Evolutionary conservation across 495 filamentous ascomycete species (phyloP).

Genomic region (Penicillium crystallinum): DNA sequence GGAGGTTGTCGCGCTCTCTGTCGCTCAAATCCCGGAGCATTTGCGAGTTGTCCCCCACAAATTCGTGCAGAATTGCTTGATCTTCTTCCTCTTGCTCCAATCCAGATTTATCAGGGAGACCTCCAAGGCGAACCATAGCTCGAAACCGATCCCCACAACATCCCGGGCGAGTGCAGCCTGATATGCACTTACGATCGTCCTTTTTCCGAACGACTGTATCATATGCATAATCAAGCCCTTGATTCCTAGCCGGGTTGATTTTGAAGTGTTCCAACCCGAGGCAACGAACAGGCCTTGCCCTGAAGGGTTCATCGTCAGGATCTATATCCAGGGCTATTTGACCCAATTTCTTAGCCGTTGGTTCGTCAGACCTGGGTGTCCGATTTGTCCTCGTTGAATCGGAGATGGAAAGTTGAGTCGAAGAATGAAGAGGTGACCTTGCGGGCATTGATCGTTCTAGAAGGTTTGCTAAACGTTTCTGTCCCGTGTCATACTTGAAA

Average conservation of each 20-base stretch:
- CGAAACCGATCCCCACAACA: conserved; percentile 76
- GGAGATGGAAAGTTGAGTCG: neutral
- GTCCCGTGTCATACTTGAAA: neutral
- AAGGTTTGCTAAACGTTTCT: conserved; percentile 31
- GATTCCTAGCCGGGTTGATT: conserved; percentile 69
- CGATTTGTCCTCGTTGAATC: neutral
- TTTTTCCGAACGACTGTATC: conserved; percentile 67
- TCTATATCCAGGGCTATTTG: conserved; percentile 10
- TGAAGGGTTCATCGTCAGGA: conserved; percentile 41
- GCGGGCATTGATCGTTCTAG: conserved; percentile 30
- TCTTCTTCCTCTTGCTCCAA: conserved; percentile 42
- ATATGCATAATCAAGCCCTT: conserved; percentile 71
- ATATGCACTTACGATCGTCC: conserved; percentile 66
- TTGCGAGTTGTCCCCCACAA: conserved; percentile 54
- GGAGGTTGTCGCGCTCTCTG: conserved; percentile 49
- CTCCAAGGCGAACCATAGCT: conserved; percentile 52
- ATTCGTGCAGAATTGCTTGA: conserved; percentile 55
- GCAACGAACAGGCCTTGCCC: conserved; percentile 46
- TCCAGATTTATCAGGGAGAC: conserved; percentile 12
- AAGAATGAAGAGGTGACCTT: conserved; percentile 19
- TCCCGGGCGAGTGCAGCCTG: conserved; percentile 68
- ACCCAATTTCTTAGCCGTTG: neutral
- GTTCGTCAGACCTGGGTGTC: neutral
- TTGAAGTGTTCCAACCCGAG: conserved; percentile 70
- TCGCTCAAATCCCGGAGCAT: conserved; percentile 39